Conservation (phyloP, 208 protist species). For the Trypanosoma melophagium region DNA sequence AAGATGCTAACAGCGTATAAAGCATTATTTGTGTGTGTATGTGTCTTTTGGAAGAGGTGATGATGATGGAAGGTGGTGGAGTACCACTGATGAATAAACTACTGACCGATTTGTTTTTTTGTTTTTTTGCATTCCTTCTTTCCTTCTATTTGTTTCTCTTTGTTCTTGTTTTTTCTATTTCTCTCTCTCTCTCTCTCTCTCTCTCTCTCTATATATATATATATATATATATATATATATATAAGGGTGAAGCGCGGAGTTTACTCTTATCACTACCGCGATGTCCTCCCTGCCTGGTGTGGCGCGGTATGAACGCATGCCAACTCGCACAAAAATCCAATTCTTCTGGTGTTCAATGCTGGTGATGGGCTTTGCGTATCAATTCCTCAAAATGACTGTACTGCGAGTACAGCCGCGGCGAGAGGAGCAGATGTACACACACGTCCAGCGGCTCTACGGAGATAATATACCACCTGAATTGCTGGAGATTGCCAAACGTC, state of each 20-base stretch:
- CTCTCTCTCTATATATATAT: background rate
- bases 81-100: background rate
- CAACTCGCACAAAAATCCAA: conserved; percentile 73
- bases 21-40: no score
- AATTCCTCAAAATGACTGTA: conserved; percentile 78
- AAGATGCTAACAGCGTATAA: no score
- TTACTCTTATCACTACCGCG: no score
- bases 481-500: conserved; percentile 56
- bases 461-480: conserved; percentile 75
- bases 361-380: conserved; percentile 72
- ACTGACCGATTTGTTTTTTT: background rate
- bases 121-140: conserved; percentile 4
- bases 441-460: conserved; percentile 65
- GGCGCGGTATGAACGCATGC: conserved; percentile 75
- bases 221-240: conserved; percentile 1
- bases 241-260: background rate
- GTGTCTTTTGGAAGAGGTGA: background rate
- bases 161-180: conserved; percentile 13
- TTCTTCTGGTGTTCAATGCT: conserved; percentile 82
- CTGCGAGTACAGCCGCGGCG: conserved; percentile 77
- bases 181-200: background rate
- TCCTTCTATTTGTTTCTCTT: conserved; percentile 2
- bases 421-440: conserved; percentile 85
- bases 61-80: background rate
- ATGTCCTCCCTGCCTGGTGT: conserved; percentile 64